Conservation (phyloP, 73 alveolate genomes). For the Blepharisma japonicum region DNA sequence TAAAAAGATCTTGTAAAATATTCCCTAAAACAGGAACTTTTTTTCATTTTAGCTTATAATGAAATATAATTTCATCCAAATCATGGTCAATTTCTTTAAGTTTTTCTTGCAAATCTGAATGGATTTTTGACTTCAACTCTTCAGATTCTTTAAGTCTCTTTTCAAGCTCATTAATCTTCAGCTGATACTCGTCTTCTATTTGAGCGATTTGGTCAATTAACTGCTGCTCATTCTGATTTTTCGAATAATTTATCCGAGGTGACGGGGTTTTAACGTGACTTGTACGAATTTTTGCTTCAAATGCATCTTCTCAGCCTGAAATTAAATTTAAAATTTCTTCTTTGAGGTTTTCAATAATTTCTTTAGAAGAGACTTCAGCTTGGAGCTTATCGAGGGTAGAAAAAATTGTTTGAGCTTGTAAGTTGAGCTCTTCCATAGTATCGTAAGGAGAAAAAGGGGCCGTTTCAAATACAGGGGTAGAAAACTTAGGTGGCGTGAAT, state of each 20-base stretch:
- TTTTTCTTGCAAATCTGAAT: neutral
- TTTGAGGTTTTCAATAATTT: neutral
- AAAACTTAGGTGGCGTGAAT: too few relatives aligned
- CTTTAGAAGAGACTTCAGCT: neutral
- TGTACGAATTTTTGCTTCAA: neutral
- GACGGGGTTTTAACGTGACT: neutral
- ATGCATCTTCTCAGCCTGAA: slow-evolving; percentile 14
- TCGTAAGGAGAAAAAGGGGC: slow-evolving; percentile 16
- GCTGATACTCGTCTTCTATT: neutral
- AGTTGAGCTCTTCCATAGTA: slow-evolving; percentile 18
- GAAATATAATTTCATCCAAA: neutral
- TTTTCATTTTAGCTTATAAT: neutral
- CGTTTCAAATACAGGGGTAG: too few relatives aligned
- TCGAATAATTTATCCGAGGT: neutral
- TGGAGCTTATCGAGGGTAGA: neutral
- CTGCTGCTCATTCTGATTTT: slow-evolving; percentile 5
- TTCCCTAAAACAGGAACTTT: neutral
- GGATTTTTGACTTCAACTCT: neutral
- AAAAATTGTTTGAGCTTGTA: slow-evolving; percentile 9
- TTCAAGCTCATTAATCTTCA: neutral
- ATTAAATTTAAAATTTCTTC: slow-evolving; percentile 9
- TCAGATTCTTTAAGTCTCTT: neutral
- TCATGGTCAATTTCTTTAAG: neutral
- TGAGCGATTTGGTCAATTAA: neutral
- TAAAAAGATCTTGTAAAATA: slow-evolving; percentile 8